Percentiles rank a stretch among this genome's conserved stretches.
phyloP scores from a whole-genome alignment of 1,284 basidiomycete genomes.

The Marasmius fiardii region DNA sequence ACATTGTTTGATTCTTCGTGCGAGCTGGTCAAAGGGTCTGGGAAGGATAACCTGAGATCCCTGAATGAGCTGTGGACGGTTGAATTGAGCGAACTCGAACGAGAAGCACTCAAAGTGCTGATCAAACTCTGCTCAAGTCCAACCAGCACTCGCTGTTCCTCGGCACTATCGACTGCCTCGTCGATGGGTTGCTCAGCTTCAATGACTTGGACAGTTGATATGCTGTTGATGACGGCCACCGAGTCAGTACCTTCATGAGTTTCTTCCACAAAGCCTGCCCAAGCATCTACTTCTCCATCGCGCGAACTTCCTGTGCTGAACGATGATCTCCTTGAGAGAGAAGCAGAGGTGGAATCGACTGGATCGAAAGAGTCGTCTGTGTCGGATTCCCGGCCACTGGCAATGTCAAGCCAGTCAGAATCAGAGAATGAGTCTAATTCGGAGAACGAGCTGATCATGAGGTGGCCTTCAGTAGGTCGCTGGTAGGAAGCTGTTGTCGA shows the following conservation, averaged over 20 bases:
- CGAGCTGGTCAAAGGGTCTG: slow-evolving; percentile 70
- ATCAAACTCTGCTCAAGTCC: slow-evolving; percentile 76
- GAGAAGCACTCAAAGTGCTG: slow-evolving; percentile 69
- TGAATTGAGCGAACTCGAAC: slow-evolving; percentile 53
- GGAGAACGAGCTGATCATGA: slow-evolving; percentile 42
- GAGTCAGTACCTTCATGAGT: slow-evolving; percentile 41
- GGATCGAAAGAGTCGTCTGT: slow-evolving; percentile 63
- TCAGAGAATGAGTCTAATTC: slow-evolving; percentile 68
- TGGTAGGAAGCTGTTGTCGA: slow-evolving; percentile 25
- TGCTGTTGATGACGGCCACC: slow-evolving; percentile 25
- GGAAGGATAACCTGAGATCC: slow-evolving; percentile 73
- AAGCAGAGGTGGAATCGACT: slow-evolving; percentile 37
- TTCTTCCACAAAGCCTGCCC: slow-evolving; percentile 71
- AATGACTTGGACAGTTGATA: slow-evolving; percentile 21
- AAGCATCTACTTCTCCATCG: slow-evolving; percentile 64
- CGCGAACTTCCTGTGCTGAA: slow-evolving; percentile 62
- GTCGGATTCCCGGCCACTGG: slow-evolving; percentile 62
- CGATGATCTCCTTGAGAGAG: slow-evolving; percentile 63
- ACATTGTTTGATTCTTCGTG: slow-evolving; percentile 53
- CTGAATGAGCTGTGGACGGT: slow-evolving; percentile 56
- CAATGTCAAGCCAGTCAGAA: slow-evolving; percentile 77
- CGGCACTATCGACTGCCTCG: slow-evolving; percentile 34
- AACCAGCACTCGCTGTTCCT: slow-evolving; percentile 65
- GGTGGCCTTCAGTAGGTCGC: slow-evolving; percentile 24
- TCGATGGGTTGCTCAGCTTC: slow-evolving; percentile 24